Conservation (phyloP, 768 basidiomycete genomes). For the Roridomyces roridus region DNA sequence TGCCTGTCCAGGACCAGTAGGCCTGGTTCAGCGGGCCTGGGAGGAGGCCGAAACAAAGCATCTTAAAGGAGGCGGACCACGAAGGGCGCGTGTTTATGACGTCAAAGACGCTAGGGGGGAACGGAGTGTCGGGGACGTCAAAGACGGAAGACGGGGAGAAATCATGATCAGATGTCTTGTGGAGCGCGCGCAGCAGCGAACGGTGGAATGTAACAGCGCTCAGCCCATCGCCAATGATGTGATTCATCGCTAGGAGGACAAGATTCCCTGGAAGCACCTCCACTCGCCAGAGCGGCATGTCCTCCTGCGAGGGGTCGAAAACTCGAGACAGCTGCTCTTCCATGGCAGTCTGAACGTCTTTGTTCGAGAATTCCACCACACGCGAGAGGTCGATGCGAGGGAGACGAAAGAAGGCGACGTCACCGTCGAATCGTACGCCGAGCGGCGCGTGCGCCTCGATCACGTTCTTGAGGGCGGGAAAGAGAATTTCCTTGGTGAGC, state of each 20-base stretch:
- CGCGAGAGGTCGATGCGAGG: constrained; percentile 11
- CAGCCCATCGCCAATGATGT: constrained; percentile 45
- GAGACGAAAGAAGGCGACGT: too few species aligned
- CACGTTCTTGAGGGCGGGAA: too few species aligned
- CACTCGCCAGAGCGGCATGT: constrained; percentile 45
- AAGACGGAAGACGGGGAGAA: constrained; percentile 15
- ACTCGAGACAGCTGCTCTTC: constrained; percentile 30
- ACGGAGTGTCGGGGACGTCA: constrained; percentile 17
- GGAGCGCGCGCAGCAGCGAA: constrained; percentile 36
- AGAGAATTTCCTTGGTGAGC: too few species aligned
- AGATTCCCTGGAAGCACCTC: constrained; percentile 36
- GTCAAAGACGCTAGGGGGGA: constrained; percentile 35
- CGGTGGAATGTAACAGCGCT: constrained; percentile 45
- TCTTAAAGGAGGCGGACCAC: constrained; percentile 24
- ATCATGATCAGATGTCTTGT: not conserved
- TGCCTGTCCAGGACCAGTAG: constrained; percentile 38
- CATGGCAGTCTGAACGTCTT: constrained; percentile 24
- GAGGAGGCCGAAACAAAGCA: constrained; percentile 32
- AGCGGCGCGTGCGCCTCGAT: too few species aligned
- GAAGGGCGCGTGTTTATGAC: constrained; percentile 34
- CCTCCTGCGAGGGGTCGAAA: constrained; percentile 28
- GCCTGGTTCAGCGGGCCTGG: constrained; percentile 26
- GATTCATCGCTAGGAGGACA: constrained; percentile 42
- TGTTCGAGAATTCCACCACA: constrained; percentile 36
- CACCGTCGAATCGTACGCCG: too few species aligned